Base-by-base conservation (phyloP, 345 rosid species). In the Cardiospermum halicacabum region DNA sequence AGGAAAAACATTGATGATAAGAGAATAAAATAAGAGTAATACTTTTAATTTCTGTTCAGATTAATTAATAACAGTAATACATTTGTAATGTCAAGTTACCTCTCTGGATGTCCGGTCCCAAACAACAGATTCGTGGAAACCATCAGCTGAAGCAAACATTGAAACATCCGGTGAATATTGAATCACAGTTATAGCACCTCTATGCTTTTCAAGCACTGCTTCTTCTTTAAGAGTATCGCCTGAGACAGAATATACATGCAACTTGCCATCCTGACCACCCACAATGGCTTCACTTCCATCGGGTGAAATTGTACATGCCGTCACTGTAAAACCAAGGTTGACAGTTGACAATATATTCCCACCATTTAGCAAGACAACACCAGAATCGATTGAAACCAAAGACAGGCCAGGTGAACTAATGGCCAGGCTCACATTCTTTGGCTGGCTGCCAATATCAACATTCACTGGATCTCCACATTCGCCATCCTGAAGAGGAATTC, bases 131-230 rank as follows among this genome's bases (percentile, higher is more conserved):
- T 85, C 88, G 10, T 88, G 84, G 43, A 84, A 85, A 16, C 77
- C 70, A 53, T 84, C 92, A 47, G 79, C 92, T 3, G 96, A 85
- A 61, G 86, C 89, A 82, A 88, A 84, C 96, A 88, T 82, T 59
- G 96, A 75, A 13, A 58, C 69, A 69, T 88, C 92, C 48, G 92
- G 89, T 19, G 89, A 85, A 70, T 85, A 85, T 1, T 71, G 75
- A 74, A 88, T 82, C 45, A 79, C 87, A 56, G 79, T 85, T 70
- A 84, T 65, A 40, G 89, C 80, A 62, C 86, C 95, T 57, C 84
- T 88, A 68, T 88, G 87, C 59, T 84, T 88, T 73, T 88, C 87
- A 26, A 85, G 76, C 48, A 84, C 82, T 12, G 78, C 81, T 69
- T 76, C 88, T 78, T 88, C 89, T 62, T 69, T 71, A 34, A 88